Conservation (phyloP, 768 basidiomycete genomes). For the Suillus alpinus region DNA sequence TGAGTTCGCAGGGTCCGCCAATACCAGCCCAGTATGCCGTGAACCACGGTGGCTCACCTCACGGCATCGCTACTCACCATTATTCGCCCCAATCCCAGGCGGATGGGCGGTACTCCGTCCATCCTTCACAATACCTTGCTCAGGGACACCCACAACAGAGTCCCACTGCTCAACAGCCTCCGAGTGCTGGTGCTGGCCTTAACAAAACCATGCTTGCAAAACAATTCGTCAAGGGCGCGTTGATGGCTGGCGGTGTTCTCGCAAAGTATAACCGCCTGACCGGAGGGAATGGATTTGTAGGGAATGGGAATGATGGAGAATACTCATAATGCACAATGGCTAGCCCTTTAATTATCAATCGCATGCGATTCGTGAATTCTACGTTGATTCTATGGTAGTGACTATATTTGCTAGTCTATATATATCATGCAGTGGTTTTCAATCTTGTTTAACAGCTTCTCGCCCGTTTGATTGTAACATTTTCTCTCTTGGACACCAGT, state of each 20-base stretch:
- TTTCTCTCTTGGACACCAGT: not conserved
- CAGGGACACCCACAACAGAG: not conserved
- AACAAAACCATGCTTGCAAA: not conserved
- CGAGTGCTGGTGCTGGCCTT: not conserved
- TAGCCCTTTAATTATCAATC: not conserved
- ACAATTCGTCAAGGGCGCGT: not conserved
- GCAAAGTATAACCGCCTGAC: not conserved
- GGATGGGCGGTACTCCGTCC: not conserved
- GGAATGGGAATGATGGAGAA: not conserved
- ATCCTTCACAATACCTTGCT: not conserved
- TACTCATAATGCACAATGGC: not conserved
- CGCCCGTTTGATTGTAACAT: not conserved
- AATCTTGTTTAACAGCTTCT: not conserved
- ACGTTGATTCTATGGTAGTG: not conserved
- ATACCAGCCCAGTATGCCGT: not conserved
- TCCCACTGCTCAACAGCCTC: not conserved
- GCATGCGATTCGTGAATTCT: not conserved
- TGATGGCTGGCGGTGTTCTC: not conserved
- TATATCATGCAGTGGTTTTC: not conserved
- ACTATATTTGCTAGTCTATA: not conserved
- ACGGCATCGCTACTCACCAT: not conserved
- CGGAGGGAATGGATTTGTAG: not conserved
- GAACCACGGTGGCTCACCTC: not conserved
- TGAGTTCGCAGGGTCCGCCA: not conserved
- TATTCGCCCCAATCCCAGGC: not conserved